Conservation (phyloP, 106 monocot species). For the Cymbidium sinense region DNA sequence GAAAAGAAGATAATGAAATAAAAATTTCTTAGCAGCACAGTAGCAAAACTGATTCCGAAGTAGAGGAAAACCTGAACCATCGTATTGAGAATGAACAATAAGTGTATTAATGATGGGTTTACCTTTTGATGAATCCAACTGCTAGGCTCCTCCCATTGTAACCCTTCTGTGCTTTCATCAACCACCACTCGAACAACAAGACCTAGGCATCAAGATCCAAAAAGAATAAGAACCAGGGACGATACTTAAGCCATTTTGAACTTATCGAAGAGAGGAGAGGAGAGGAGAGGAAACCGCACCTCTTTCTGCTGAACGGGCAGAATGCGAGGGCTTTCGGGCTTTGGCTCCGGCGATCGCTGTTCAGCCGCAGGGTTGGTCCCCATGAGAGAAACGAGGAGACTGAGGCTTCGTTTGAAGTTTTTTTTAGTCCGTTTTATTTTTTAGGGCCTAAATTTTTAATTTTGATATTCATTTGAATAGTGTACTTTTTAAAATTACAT, state of each 20-base stretch:
- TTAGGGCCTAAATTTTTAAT: too few relatives aligned
- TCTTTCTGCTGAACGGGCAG: not conserved
- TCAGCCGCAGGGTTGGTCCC: not conserved
- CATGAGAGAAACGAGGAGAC: not conserved
- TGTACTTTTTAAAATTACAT: too few relatives aligned
- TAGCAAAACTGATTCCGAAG: not conserved
- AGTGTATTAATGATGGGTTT: not conserved
- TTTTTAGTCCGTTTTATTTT: too few relatives aligned
- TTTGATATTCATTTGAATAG: too few relatives aligned
- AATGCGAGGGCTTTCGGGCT: not conserved
- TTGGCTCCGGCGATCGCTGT: not conserved
- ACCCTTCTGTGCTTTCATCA: conserved; percentile 4
- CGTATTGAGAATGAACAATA: not conserved
- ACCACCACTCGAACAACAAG: conserved; percentile 16
- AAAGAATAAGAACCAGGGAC: not conserved
- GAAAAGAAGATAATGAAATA: not conserved
- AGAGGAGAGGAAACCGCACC: not conserved
- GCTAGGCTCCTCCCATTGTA: conserved; percentile 5
- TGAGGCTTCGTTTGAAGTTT: too few relatives aligned
- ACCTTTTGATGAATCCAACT: conserved; percentile 13
- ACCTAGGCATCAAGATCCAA: conserved; percentile 4
- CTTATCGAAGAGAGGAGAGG: not conserved
- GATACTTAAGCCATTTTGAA: not conserved
- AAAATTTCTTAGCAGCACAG: too few relatives aligned
- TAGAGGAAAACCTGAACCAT: not conserved